A percentile compares a stretch with the other conserved stretches of the same genome.
These are phyloP conservation scores for Penicillium digitatum DNA, from an alignment of 2,329 filamentous ascomycete species.

Conservation along the genomic window DNA sequence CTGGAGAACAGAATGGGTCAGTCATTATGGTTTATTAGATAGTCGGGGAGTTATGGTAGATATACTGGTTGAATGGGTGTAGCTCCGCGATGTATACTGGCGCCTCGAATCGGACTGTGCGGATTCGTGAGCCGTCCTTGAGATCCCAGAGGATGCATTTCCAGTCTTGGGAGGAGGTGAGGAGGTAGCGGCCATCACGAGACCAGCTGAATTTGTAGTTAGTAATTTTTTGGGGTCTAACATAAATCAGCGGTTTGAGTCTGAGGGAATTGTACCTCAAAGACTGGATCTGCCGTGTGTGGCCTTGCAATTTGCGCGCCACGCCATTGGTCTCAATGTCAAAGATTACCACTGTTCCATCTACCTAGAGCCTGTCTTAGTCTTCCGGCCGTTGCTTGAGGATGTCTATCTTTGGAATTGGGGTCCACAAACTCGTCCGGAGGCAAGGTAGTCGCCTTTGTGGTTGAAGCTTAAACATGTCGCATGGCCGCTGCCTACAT, in stretches of 20 bases:
- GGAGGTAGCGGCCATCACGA: slow-evolving; percentile 79
- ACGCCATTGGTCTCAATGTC: slow-evolving; percentile 97
- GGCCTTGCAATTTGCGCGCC: slow-evolving; percentile 86
- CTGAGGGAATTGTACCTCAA: slow-evolving; percentile 52
- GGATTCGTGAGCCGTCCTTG: slow-evolving; percentile 64
- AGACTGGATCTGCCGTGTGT: slow-evolving; percentile 90
- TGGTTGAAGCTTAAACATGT: slow-evolving; percentile 81
- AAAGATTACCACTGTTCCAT: slow-evolving; percentile 93
- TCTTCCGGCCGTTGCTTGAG: background rate
- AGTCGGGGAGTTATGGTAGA: background rate
- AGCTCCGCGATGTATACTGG: slow-evolving; percentile 95
- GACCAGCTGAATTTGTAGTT: slow-evolving; percentile 66
- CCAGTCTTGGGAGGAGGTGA: slow-evolving; percentile 94
- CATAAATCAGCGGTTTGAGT: background rate
- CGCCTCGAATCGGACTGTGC: slow-evolving; percentile 85
- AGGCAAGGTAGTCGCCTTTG: slow-evolving; percentile 89
- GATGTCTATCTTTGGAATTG: background rate
- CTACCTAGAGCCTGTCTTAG: slow-evolving; percentile 49
- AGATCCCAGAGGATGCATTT: slow-evolving; percentile 96
- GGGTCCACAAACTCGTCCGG: slow-evolving; percentile 64
- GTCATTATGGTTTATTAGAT: background rate
- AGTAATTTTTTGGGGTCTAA: background rate
- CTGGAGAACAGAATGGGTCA: slow-evolving; percentile 43
- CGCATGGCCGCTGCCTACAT: slow-evolving; percentile 58
- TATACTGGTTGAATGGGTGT: slow-evolving; percentile 83